Evolutionary conservation across 345 rosid species (phyloP).

Genomic region (Pseudoturritis turrita): DNA sequence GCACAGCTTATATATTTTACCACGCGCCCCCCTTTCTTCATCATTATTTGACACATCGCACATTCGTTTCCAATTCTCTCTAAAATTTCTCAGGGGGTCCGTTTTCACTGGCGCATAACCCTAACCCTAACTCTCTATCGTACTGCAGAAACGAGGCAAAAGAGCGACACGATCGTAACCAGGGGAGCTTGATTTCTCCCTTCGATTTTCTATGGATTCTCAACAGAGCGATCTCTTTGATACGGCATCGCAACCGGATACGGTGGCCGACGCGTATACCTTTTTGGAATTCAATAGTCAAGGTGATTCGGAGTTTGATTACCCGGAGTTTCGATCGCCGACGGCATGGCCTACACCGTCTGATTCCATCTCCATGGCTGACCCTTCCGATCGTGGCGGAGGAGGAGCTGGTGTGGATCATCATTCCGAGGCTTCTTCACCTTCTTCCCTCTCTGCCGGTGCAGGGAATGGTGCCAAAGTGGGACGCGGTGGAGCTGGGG

Average conservation of each 20-base stretch:
- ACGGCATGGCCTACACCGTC: conserved; percentile 93
- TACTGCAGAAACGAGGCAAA: neutral
- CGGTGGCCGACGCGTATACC: conserved; percentile 79
- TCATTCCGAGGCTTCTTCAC: conserved; percentile 46
- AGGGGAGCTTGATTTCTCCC: conserved; percentile 26
- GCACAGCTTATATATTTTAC: neutral
- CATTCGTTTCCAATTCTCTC: neutral
- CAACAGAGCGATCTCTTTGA: conserved; percentile 70
- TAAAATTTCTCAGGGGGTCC: neutral
- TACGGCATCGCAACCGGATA: conserved; percentile 94
- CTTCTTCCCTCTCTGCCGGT: conserved; percentile 57
- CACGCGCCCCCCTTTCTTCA: conserved; percentile 27
- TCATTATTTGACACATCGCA: neutral
- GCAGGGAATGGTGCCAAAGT: conserved; percentile 35
- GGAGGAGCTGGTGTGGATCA: conserved; percentile 37
- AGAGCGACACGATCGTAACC: conserved; percentile 11
- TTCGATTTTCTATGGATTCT: conserved; percentile 57
- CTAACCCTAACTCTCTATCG: conserved; percentile 31
- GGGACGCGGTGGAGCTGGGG: conserved; percentile 39
- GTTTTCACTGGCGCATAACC: conserved; percentile 24
- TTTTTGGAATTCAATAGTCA: conserved; percentile 96
- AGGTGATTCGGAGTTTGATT: conserved; percentile 97
- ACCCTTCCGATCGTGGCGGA: conserved; percentile 37
- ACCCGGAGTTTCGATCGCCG: conserved; percentile 79
- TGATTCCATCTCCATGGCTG: conserved; percentile 56